Evolutionary conservation across 768 basidiomycete genomes (phyloP).

Genomic region (Mycena leptocephala): DNA sequence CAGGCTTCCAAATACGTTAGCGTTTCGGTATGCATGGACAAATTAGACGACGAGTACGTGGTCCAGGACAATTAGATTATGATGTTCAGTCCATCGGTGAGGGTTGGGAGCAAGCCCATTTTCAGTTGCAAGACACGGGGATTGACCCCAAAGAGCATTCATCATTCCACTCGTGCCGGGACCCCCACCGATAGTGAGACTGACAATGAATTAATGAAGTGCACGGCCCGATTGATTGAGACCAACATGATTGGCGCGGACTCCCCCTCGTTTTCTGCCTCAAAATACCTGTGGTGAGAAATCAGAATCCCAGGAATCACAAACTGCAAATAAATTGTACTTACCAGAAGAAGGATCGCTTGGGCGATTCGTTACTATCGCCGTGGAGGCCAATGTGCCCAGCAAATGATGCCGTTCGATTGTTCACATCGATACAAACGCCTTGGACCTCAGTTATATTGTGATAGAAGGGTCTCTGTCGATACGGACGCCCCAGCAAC

Average conservation of each 20-base stretch:
- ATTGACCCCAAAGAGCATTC: conserved; percentile 3
- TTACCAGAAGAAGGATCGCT: conserved; percentile 44
- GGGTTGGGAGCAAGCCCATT: conserved; percentile 12
- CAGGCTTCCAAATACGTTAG: conserved; percentile 37
- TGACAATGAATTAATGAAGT: not conserved
- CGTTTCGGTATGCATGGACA: not conserved
- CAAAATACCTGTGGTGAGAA: conserved; percentile 50
- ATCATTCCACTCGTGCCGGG: conserved; percentile 44
- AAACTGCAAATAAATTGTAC: no score
- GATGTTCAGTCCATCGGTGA: conserved; percentile 34
- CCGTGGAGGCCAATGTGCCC: conserved; percentile 51
- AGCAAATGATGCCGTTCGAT: conserved; percentile 35
- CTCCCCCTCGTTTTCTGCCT: conserved; percentile 45
- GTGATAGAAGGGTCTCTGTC: not conserved
- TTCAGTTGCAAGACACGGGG: not conserved
- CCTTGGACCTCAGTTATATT: not conserved
- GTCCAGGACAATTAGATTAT: conserved; percentile 43
- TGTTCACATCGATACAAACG: not conserved
- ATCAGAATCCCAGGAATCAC: no score
- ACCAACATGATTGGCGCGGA: conserved; percentile 47
- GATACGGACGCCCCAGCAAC: not conserved
- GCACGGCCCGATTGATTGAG: no score
- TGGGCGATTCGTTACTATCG: conserved; percentile 43
- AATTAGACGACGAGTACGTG: conserved; percentile 33
- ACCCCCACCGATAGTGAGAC: conserved; percentile 52